Evolutionary conservation across 768 basidiomycete species (phyloP).

Genomic region (Rossbeevera mucosa): DNA sequence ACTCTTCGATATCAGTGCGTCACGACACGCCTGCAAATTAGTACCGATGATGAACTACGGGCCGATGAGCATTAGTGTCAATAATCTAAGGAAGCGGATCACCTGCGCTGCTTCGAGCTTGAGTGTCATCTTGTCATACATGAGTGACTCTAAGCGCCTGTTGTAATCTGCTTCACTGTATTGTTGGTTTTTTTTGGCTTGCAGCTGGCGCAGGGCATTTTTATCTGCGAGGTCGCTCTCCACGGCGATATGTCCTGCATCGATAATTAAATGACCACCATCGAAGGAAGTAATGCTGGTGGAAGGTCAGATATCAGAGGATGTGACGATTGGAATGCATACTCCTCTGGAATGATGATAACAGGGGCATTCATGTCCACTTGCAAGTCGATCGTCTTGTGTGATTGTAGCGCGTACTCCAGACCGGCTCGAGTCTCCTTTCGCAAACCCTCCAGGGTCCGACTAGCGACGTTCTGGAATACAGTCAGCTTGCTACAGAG

Average conservation of each 20-base stretch:
- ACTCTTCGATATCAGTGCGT: constrained; percentile 61
- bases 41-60: constrained; percentile 83
- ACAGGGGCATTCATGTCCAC: constrained; percentile 96
- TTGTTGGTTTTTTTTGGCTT: constrained; percentile 76
- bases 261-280: constrained; percentile 85
- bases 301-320: constrained; percentile 5
- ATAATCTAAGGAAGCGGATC: not conserved
- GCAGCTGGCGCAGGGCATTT: constrained; percentile 67
- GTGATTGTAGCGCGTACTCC: constrained; percentile 87
- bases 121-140: constrained; percentile 90
- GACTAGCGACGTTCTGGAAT: constrained; percentile 77
- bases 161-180: constrained; percentile 83
- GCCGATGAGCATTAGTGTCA: constrained; percentile 6
- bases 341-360: constrained; percentile 96
- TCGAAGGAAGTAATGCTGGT: constrained; percentile 67
- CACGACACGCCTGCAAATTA: constrained; percentile 73
- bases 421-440: constrained; percentile 93
- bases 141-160: constrained; percentile 75
- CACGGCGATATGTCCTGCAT: constrained; percentile 95
- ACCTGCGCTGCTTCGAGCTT: constrained; percentile 90
- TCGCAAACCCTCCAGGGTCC: constrained; percentile 87
- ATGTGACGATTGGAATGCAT: constrained; percentile 19
- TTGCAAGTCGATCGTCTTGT: constrained; percentile 95
- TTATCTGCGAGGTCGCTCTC: constrained; percentile 88
- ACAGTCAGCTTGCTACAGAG: not conserved